Conservation (phyloP, 2,329 filamentous ascomycete genomes). For the Drechslera avenae region DNA sequence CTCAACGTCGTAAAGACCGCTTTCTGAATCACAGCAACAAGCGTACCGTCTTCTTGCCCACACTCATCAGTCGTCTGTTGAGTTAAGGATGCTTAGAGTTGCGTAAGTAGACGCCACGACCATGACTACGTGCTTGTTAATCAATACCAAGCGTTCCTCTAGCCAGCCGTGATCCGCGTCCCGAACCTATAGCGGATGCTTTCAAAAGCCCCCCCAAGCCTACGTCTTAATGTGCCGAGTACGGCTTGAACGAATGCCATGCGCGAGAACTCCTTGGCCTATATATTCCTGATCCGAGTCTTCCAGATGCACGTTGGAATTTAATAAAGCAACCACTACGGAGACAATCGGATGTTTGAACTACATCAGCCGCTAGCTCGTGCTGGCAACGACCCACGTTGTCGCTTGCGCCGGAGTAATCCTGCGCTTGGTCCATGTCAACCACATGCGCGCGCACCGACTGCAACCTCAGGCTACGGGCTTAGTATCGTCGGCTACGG, state of each 20-base stretch:
- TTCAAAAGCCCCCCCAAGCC: not conserved
- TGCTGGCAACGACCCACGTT: not conserved
- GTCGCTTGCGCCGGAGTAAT: conserved; percentile 14
- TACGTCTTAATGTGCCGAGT: not conserved
- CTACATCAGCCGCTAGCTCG: conserved; percentile 12
- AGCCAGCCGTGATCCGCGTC: no score
- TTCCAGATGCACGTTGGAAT: not conserved
- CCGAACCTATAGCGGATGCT: no score
- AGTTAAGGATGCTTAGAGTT: not conserved
- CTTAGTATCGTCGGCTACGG: conserved; percentile 3
- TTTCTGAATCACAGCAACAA: not conserved
- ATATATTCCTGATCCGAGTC: not conserved
- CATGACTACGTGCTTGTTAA: not conserved
- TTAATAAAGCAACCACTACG: conserved; percentile 3
- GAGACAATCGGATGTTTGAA: conserved; percentile 5
- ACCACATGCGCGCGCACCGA: not conserved
- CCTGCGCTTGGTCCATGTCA: not conserved
- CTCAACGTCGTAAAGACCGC: not conserved
- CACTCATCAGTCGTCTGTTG: no score
- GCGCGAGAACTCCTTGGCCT: not conserved
- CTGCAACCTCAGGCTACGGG: conserved; percentile 4
- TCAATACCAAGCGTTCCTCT: no score
- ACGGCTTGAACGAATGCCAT: not conserved
- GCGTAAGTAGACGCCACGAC: not conserved
- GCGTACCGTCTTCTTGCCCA: not conserved